Evolutionary conservation across 2,329 filamentous ascomycete genomes (phyloP), one percentile per base, ranked within the genome.

Genomic region (Cercospora nicotianae): DNA sequence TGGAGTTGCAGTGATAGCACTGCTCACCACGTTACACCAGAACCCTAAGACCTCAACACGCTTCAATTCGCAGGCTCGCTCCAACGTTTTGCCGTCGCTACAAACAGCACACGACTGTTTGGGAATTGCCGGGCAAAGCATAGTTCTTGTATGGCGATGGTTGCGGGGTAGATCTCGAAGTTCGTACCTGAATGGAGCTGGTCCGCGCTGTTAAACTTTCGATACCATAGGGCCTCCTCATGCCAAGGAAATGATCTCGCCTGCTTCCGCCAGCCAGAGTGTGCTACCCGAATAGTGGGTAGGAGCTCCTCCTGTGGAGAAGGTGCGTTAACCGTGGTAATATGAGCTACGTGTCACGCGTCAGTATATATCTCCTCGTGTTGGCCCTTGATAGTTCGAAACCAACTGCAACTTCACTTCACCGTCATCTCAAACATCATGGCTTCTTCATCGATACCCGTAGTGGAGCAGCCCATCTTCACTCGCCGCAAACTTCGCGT

Each of bases 401-500:
- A 7, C 3, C 36, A 42, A 42, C 13, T 42, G 36, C 36, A 28
- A 28, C 23, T 10, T 55, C 48, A 55, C 23, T n/a, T 55, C 48
- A 8, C 3, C 48, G 23, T 28, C 13, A 16, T 16, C 23, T n/a
- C 13, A 13, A n/a, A 55, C 48, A 55, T 28, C 48, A 55, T 55
- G 48, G 48, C 23, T 55, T 55, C 48, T 16, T 55, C 2, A 28
- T 23, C 45, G 4, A 36, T 63, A 13, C 30, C 45, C 26, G 45
- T 26, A 16, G 48, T 48, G 45, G 67, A 69, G 8, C 67, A 69
- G 65, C 64, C 67, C 13, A 31, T 65, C 5, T 67, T 67, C 23
- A 64, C 67, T 10, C 55, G 42, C 16, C 64, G 67, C 28, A 69
- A 69, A 28, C 57, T 69, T 10, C 67, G 67, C 28, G 65, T 69